phyloP scores from a whole-genome alignment of 1,284 basidiomycete genomes.

The Ceratobasidium sp. region DNA sequence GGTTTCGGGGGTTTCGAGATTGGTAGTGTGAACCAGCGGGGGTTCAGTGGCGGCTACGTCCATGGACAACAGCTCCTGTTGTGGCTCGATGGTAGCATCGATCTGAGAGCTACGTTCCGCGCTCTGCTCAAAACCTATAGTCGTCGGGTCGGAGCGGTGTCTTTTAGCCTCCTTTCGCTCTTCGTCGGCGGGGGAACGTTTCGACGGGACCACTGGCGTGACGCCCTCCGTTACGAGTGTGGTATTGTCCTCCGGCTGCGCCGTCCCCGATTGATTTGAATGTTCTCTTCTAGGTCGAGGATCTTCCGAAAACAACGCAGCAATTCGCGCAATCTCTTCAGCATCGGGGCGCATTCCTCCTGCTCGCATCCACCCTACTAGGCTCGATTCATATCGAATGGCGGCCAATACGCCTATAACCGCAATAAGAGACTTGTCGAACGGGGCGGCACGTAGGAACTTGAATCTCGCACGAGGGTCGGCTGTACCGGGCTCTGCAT shows the following conservation, averaged over 20 bases:
- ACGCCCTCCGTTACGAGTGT: not conserved
- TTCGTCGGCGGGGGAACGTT: not conserved
- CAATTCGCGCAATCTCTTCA: conserved; percentile 7
- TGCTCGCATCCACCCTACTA: conserved; percentile 69
- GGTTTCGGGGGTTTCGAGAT: not conserved
- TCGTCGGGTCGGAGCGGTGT: not conserved
- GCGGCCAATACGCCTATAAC: conserved; percentile 74
- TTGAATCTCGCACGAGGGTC: conserved; percentile 18
- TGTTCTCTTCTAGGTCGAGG: not conserved
- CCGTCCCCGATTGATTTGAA: too few species aligned
- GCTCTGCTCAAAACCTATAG: not conserved
- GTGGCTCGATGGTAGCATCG: too few species aligned
- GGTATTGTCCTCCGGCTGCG: not conserved
- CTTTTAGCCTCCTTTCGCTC: not conserved
- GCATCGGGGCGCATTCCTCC: conserved; percentile 59
- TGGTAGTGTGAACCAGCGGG: not conserved
- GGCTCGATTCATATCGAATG: conserved; percentile 64
- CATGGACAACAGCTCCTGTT: too few species aligned
- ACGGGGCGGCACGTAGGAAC: conserved; percentile 25
- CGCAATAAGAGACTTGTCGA: conserved; percentile 67
- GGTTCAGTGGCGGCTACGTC: too few species aligned
- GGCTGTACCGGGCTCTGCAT: not conserved
- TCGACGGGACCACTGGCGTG: not conserved
- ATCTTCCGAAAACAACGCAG: not conserved
- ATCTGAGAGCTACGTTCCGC: not conserved